Base-by-base conservation (phyloP, 192 early-diverging fungal genomes). In the Powellomyces hirtus region DNA sequence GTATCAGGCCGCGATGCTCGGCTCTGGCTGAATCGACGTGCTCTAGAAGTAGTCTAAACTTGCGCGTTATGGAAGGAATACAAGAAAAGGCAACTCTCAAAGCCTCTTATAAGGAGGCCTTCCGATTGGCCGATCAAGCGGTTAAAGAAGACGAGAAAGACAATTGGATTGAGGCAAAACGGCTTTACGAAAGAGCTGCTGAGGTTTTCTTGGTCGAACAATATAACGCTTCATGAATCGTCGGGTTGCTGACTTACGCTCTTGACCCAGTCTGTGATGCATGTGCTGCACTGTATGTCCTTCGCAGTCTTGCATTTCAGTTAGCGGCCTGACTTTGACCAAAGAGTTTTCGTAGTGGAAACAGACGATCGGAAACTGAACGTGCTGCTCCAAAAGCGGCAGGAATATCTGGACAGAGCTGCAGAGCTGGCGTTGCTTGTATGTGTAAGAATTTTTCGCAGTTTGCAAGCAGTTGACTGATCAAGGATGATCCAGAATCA, bases 321-420 rank as follows among this genome's bases (percentile, higher is more conserved):
- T n/a, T 42, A 10, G 26, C 26, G 40, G 18, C 46, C 26, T 16
- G 46, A 49, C n/a, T 24, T 16, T 16, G n/a, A 14, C n/a, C 46
- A 3, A 49, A 14, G 5, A 24, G 2, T 16, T 27, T 27, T 58
- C 1, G 26, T 51, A 64, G 62, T 51, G 6, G 62, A 64, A 51
- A 49, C 26, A 0, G 62, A 64, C 51, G 34, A 30, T 5, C 26
- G 37, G 16, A 66, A 66, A 52, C 16, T 34, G 13, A 24, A 26
- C 18, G 14, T 55, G 11, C 52, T 66, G 27, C 34, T 13, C 27
- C 14, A 24, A 37, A 66, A 66, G 50, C 37, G 38, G 34, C 33
- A 55, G 30, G 64, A 66, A 57, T 66, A 66, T 56, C 16, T 38
- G 4, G 20, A 46, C 1, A 24, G 62, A 33, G 62, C 62, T 1